These are phyloP conservation scores for Clathrospora elynae DNA, from an alignment of 2,329 filamentous ascomycete genomes.

Conservation along the genomic window DNA sequence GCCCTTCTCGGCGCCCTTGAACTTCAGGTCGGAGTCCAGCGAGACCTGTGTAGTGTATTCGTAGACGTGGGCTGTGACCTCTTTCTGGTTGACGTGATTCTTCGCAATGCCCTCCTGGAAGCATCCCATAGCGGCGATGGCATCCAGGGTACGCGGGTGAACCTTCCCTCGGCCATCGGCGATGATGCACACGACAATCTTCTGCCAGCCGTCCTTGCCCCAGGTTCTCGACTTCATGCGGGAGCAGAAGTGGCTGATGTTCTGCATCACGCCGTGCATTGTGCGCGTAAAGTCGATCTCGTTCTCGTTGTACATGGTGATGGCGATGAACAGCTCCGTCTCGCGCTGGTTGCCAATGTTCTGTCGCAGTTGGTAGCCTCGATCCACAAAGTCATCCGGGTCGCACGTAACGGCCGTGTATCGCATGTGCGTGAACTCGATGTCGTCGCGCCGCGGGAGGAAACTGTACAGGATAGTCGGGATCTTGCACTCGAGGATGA, in stretches of 20 bases:
- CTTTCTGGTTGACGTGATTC: slow-evolving; percentile 94
- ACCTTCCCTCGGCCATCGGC: slow-evolving; percentile 94
- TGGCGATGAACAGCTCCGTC: slow-evolving; percentile 93
- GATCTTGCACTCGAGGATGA: slow-evolving; percentile 98
- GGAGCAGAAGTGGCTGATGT: slow-evolving; percentile 94
- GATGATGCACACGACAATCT: slow-evolving; percentile 97
- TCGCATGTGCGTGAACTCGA: slow-evolving; percentile 98
- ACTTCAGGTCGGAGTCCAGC: slow-evolving; percentile 91
- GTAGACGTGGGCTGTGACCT: slow-evolving; percentile 96
- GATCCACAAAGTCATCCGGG: slow-evolving; percentile 86
- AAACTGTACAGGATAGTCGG: slow-evolving; percentile 98
- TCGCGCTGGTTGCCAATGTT: slow-evolving; percentile 87
- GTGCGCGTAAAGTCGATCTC: slow-evolving; percentile 95
- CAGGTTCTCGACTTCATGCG: slow-evolving; percentile 91
- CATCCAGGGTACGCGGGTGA: slow-evolving; percentile 90
- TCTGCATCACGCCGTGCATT: slow-evolving; percentile 99
- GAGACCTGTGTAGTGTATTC: slow-evolving; percentile 99
- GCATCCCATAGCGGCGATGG: slow-evolving; percentile 92
- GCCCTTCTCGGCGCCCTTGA: slow-evolving; percentile 98
- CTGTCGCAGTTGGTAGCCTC: slow-evolving; percentile 91
- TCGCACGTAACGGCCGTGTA: slow-evolving; percentile 99
- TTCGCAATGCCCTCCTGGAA: slow-evolving; percentile 99
- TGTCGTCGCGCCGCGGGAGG: slow-evolving; percentile 85
- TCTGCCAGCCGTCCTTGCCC: slow-evolving; percentile 98
- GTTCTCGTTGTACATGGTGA: slow-evolving; percentile 99